Evolutionary conservation across 768 basidiomycete species (phyloP).

Genomic region (Psilocybe azurescens): DNA sequence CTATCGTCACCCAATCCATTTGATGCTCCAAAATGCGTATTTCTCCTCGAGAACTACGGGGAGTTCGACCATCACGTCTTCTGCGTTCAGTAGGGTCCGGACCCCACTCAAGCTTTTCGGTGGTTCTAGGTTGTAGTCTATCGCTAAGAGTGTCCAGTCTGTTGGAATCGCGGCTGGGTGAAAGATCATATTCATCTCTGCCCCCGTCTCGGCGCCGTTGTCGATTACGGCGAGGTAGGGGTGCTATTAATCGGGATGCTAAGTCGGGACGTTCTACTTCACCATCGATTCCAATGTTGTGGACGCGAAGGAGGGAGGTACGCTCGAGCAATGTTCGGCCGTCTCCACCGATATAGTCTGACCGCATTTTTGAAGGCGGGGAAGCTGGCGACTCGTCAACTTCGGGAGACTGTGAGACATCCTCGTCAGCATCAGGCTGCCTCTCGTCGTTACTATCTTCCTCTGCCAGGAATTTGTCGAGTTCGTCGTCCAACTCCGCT

Average conservation of each 20-base stretch:
- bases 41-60: constrained; percentile 1
- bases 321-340: constrained; percentile 61
- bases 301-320: constrained; percentile 52
- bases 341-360: constrained; percentile 60
- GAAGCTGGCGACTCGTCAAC: constrained; percentile 36
- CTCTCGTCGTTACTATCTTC: constrained; percentile 38
- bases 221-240: constrained; percentile 48
- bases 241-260: constrained; percentile 50
- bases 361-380: constrained; percentile 70
- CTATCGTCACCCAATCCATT: constrained; percentile 19
- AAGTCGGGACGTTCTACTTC: constrained; percentile 34
- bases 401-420: constrained; percentile 10
- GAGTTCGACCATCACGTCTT: constrained; percentile 1
- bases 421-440: constrained; percentile 9
- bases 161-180: background rate
- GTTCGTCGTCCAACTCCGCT: constrained; percentile 64
- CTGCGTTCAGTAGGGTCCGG: constrained; percentile 11
- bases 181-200: constrained; percentile 18
- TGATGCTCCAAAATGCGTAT: constrained; percentile 11
- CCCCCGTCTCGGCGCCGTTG: constrained; percentile 25
- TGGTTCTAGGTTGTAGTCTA: constrained; percentile 20
- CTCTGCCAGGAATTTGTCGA: constrained; percentile 70
- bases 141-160: constrained; percentile 10
- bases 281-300: constrained; percentile 25
- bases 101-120: constrained; percentile 25